Base-by-base conservation (phyloP, 768 basidiomycete species). In the Guyanaporus albipodus region DNA sequence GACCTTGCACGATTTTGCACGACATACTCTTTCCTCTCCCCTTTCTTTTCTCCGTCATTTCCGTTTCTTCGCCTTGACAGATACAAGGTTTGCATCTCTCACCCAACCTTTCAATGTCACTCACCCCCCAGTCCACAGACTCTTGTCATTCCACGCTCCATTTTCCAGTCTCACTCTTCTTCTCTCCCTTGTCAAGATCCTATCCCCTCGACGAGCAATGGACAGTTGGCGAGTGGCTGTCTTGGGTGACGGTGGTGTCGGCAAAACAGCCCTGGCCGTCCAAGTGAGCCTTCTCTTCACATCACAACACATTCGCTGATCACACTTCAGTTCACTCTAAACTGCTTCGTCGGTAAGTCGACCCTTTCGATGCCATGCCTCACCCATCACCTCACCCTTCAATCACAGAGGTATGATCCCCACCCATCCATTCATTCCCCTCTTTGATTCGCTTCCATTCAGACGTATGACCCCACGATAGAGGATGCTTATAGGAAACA, bases 401-500 rank as follows among this genome's bases (percentile, higher is more conserved):
- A n/a, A 52, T 55, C 38, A 47, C 63, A 87, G 84, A 87, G 73
- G 85, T 85, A 47, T 40, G 73, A 58, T 31, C 35, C 33, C 24
- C 8, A 18, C 42, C 44, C 23, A 55, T 51, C 48, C 19, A 6
- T 34, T 19, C 23, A 23, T 32, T 47, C 49, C 32, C 34, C 56
- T 35, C 24, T 31, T 46, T 53, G 21, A 53, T 33, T 39, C 18
- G 29, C 38, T 51, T 44, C 43, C 22, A 4, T 32, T 46, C 55
- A 95, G 91, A 91, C 91, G 42, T 97, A 97, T 69, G 93, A 97
- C 73, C 93, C 93, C 47, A 97, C 93, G 58, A 97, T 97, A 80
- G 93, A 97, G 72, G 93, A 96, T 67, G 92, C 92, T 53, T 96
- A 97, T 71, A 80, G 93, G 60, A 95, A 94, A 68, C 91, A 93